A percentile compares a stretch with the other conserved stretches of the same genome.
These are phyloP conservation scores for Cyphellophora attinorum DNA, from an alignment of 2,329 filamentous ascomycete genomes.

Conservation along the genomic window DNA sequence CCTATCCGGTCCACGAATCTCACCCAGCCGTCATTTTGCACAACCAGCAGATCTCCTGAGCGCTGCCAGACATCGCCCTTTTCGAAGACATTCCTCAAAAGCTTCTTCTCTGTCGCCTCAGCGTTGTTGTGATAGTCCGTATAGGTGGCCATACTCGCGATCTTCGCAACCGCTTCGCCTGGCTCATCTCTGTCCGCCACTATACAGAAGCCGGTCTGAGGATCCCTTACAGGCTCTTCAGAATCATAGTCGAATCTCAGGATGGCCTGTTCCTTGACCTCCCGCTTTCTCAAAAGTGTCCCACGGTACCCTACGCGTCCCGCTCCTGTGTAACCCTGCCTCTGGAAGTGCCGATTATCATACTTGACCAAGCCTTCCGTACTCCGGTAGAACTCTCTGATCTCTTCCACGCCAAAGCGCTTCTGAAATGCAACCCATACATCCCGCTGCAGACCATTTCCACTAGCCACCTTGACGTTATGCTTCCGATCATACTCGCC, in stretches of 20 bases:
- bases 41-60: constrained; percentile 68
- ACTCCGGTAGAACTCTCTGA: constrained; percentile 68
- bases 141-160: constrained; percentile 55
- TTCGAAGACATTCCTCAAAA: constrained; percentile 61
- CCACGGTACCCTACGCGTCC: constrained; percentile 38
- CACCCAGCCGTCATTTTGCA: constrained; percentile 59
- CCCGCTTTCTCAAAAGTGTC: constrained; percentile 19
- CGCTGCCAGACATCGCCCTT: constrained; percentile 76
- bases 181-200: constrained; percentile 55
- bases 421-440: constrained; percentile 38
- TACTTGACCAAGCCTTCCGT: constrained; percentile 61
- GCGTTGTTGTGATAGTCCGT: constrained; percentile 74
- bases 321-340: constrained; percentile 43
- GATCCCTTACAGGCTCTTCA: constrained; percentile 55
- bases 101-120: constrained; percentile 60
- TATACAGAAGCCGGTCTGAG: constrained; percentile 56
- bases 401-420: constrained; percentile 33
- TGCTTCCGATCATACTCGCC: constrained; percentile 35
- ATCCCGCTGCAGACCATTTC: constrained; percentile 38
- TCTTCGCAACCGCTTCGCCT: constrained; percentile 65
- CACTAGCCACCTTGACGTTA: constrained; percentile 32
- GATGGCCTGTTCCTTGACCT: constrained; percentile 46
- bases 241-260: constrained; percentile 61
- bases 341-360: constrained; percentile 55
- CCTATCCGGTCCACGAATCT: constrained; percentile 65